A percentile compares a stretch with the other conserved stretches of the same genome.
Evolutionary conservation across 805 yeast species (phyloP).

Genomic region (Schizosaccharomyces japonicus): DNA sequence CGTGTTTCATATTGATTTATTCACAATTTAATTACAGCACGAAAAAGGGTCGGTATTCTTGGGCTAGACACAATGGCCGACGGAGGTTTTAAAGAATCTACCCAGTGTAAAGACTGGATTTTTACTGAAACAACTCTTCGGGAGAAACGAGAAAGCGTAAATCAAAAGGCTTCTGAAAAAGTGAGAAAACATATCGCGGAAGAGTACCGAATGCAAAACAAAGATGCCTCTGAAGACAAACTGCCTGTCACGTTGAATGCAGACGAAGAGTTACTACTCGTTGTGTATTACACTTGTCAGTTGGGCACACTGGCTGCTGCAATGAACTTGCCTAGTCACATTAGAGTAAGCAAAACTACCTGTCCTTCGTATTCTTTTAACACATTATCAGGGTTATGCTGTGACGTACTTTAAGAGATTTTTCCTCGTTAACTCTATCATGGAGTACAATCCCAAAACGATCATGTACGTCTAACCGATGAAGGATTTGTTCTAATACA

Average conservation of each 20-base stretch:
- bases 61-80: not conserved
- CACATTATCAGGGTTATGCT: slow-evolving; percentile 37
- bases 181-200: not conserved
- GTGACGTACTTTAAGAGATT: slow-evolving; percentile 60
- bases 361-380: not conserved
- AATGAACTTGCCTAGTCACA: slow-evolving; percentile 1
- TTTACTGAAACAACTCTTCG: not conserved
- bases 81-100: not conserved
- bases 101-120: not conserved
- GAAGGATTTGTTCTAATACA: too few species aligned
- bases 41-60: too few species aligned
- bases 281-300: not conserved
- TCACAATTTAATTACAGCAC: too few species aligned
- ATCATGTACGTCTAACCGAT: slow-evolving; percentile 21
- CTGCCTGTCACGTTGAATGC: not conserved
- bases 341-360: not conserved
- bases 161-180: not conserved
- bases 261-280: not conserved
- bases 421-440: slow-evolving; percentile 53
- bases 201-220: not conserved
- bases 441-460: slow-evolving; percentile 72
- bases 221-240: not conserved
- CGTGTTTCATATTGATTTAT: too few species aligned
- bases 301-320: not conserved
- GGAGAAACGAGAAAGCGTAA: not conserved